Percentiles rank a stretch among this genome's conserved stretches.
These are phyloP conservation scores for Chlamydomonas sphaeroides DNA, from an alignment of 139 green algal species.

Conservation along the genomic window DNA sequence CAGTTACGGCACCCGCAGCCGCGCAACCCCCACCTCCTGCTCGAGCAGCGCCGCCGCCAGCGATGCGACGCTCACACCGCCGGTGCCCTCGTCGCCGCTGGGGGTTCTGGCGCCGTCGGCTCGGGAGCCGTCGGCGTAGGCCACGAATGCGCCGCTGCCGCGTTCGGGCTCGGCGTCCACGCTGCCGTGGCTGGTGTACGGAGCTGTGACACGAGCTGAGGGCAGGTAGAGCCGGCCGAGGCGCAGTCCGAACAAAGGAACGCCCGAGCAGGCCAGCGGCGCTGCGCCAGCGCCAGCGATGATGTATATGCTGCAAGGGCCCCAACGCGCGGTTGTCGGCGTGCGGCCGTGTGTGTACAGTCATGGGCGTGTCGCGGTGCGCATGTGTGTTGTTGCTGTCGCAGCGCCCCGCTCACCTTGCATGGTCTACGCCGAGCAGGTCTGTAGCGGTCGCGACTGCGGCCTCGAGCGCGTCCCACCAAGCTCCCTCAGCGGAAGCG, in stretches of 20 bases:
- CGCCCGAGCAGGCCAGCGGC: not conserved
- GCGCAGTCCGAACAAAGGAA: conserved; percentile 1
- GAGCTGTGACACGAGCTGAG: no score
- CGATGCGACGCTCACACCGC: not conserved
- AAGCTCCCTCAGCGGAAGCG: not conserved
- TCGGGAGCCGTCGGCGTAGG: not conserved
- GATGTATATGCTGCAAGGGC: conserved; percentile 10
- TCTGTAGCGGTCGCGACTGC: not conserved
- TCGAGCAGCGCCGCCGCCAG: conserved; percentile 8
- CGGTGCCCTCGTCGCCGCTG: no score
- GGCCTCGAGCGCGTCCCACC: conserved; percentile 12
- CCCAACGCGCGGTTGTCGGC: not conserved
- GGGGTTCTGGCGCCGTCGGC: not conserved
- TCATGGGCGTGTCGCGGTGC: no score
- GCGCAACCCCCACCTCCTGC: not conserved
- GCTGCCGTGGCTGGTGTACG: not conserved
- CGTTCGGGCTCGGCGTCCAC: no score
- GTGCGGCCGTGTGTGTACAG: not conserved
- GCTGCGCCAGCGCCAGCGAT: conserved; percentile 2
- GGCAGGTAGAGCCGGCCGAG: conserved; percentile 28
- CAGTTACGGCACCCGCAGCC: no score
- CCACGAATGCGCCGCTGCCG: no score
- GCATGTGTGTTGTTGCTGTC: not conserved
- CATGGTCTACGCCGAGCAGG: not conserved
- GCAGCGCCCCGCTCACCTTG: not conserved